Evolutionary conservation across 2,329 filamentous ascomycete genomes (phyloP).

Genomic region (Chalaropsis thielavioides): DNA sequence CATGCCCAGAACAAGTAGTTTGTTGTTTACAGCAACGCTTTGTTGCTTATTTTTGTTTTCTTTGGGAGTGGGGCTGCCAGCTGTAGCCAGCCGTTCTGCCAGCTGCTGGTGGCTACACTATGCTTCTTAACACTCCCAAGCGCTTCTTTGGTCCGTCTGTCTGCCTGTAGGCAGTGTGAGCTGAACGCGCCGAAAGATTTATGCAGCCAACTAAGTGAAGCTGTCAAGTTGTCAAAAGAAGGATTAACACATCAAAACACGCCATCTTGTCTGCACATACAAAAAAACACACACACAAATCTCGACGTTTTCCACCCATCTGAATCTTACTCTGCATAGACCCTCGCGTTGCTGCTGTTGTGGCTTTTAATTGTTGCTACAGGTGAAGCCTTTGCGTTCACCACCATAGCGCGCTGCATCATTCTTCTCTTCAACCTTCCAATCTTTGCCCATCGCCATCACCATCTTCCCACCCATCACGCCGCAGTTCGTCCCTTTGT

Average conservation of each 20-base stretch:
- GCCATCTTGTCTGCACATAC: not conserved
- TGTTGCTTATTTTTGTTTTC: slow-evolving; percentile 24
- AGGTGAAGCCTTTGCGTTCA: not conserved
- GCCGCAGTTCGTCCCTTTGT: not conserved
- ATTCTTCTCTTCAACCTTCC: not conserved
- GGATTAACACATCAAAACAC: not conserved
- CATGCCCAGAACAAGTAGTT: slow-evolving; percentile 4
- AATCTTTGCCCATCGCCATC: not conserved
- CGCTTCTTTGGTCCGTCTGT: not conserved
- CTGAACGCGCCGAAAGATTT: not conserved
- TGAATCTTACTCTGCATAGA: not conserved
- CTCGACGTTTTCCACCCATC: not conserved
- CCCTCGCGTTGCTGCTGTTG: not conserved
- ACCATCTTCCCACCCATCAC: not conserved
- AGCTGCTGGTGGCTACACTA: not conserved
- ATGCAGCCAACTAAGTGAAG: not conserved
- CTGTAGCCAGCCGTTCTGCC: not conserved
- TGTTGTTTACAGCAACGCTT: slow-evolving; percentile 17
- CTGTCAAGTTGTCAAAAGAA: slow-evolving; percentile 3
- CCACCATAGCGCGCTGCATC: not conserved
- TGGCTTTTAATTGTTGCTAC: not conserved
- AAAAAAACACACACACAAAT: not conserved
- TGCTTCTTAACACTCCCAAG: not conserved
- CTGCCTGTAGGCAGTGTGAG: not conserved
- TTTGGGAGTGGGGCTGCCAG: slow-evolving; percentile 15